phyloP scores from a whole-genome alignment of 805 yeast species.

The Suhomyces vadensis region DNA sequence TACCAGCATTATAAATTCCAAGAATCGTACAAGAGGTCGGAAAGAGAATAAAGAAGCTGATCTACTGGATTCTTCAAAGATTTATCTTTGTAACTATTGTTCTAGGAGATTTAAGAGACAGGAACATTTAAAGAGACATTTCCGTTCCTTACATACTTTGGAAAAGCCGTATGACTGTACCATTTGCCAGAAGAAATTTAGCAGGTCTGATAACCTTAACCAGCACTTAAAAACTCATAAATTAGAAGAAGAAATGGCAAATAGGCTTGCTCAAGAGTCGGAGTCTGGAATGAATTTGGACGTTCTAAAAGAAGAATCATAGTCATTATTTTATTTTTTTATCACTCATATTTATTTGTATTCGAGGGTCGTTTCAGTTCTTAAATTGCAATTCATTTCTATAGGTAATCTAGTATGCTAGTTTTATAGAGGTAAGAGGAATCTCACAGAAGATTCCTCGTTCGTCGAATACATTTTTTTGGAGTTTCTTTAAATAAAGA shows the following conservation, averaged over 20 bases:
- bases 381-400: not conserved
- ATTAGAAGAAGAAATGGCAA: constrained; percentile 11
- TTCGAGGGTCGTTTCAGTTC: not conserved
- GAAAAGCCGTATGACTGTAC: constrained; percentile 70
- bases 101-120: constrained; percentile 68
- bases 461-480: not conserved
- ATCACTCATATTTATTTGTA: not conserved
- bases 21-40: constrained; percentile 55
- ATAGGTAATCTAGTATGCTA: too few relatives aligned
- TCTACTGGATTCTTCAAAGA: constrained; percentile 48
- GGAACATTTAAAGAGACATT: constrained; percentile 75
- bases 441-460: not conserved
- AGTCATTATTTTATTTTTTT: not conserved
- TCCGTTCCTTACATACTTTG: constrained; percentile 68
- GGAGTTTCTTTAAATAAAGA: not conserved
- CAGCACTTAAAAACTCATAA: constrained; percentile 66
- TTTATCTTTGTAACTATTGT: constrained; percentile 64
- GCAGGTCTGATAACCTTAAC: constrained; percentile 63
- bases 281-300: not conserved
- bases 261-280: constrained; percentile 2
- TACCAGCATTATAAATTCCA: constrained; percentile 31
- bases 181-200: constrained; percentile 62
- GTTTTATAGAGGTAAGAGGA: not conserved
- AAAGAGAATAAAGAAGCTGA: constrained; percentile 64
- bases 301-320: not conserved